A percentile compares a stretch with the other conserved stretches of the same genome.
Conservation (phyloP, 768 basidiomycete genomes). For the Podaxis sp. region DNA sequence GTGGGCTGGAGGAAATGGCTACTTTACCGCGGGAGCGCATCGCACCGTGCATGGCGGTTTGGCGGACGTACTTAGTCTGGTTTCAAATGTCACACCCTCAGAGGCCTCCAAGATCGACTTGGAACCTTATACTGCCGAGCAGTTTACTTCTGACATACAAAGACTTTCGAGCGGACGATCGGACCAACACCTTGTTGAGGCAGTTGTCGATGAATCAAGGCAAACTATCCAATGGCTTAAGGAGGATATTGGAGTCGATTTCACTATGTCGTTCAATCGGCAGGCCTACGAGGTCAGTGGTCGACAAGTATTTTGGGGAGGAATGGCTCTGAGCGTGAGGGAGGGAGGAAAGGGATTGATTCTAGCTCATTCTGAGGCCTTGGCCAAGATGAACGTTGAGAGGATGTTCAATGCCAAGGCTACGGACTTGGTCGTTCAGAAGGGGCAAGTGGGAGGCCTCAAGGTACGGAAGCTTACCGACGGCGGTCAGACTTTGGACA, state of each 20-base stretch:
- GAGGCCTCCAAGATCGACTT: constrained; percentile 46
- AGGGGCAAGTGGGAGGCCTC: constrained; percentile 30
- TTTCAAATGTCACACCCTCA: constrained; percentile 29
- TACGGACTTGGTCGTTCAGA: constrained; percentile 34
- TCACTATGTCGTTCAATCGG: constrained; percentile 59
- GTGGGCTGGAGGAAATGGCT: constrained; percentile 72
- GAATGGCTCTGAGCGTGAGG: constrained; percentile 59
- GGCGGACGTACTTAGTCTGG: constrained; percentile 55
- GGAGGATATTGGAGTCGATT: constrained; percentile 48
- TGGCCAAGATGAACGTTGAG: constrained; percentile 49
- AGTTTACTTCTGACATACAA: constrained; percentile 61
- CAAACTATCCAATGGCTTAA: constrained; percentile 60
- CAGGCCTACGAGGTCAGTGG: constrained; percentile 69
- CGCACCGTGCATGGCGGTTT: constrained; percentile 64
- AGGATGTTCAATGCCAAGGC: constrained; percentile 60
- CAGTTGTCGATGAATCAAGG: constrained; percentile 56
- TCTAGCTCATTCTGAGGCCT: constrained; percentile 48
- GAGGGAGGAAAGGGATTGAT: constrained; percentile 72
- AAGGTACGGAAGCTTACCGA: constrained; percentile 48
- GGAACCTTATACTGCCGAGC: constrained; percentile 52
- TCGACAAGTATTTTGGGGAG: constrained; percentile 70
- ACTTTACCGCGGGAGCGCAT: constrained; percentile 70
- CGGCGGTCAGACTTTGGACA: constrained; percentile 32
- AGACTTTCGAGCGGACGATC: constrained; percentile 54
- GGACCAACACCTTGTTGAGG: constrained; percentile 46